phyloP scores from a whole-genome alignment of 176 grass and related monocot genomes.

The Alopecurus myosuroides region DNA sequence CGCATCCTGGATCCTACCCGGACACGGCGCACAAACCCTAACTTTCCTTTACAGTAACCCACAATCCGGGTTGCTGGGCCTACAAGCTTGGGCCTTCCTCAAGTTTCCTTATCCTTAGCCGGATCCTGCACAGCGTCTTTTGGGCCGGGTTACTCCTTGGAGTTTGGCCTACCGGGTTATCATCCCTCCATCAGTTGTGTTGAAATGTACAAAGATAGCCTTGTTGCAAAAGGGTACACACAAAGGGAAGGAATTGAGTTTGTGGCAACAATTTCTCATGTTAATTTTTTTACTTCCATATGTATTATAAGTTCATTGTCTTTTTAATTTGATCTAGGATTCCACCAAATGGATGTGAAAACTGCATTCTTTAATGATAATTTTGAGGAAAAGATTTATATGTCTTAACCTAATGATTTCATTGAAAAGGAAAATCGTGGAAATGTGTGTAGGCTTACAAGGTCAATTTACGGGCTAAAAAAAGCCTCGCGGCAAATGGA shows the following conservation, averaged over 20 bases:
- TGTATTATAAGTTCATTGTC: background rate
- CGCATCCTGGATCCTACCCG: too few relatives aligned
- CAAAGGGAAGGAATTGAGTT: background rate
- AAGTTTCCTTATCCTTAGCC: too few relatives aligned
- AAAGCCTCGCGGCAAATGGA: background rate
- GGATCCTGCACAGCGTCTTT: too few relatives aligned
- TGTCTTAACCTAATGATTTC: background rate
- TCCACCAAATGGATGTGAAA: background rate
- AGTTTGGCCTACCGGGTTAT: too few relatives aligned
- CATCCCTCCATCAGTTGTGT: too few relatives aligned
- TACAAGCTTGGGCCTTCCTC: too few relatives aligned
- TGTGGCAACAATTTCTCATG: background rate
- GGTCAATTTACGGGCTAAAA: background rate
- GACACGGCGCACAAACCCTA: too few relatives aligned
- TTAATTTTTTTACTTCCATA: background rate
- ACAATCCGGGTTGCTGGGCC: too few relatives aligned
- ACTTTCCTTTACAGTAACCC: too few relatives aligned
- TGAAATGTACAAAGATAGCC: background rate
- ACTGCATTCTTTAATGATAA: background rate
- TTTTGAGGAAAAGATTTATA: background rate
- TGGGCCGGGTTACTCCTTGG: too few relatives aligned
- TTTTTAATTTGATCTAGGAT: background rate
- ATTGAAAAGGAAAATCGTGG: background rate
- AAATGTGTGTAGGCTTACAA: background rate
- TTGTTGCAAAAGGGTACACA: background rate